A percentile compares a stretch with the other conserved stretches of the same genome.
Conservation (phyloP, 768 basidiomycete species). For the Xerocomus potaroensis region DNA sequence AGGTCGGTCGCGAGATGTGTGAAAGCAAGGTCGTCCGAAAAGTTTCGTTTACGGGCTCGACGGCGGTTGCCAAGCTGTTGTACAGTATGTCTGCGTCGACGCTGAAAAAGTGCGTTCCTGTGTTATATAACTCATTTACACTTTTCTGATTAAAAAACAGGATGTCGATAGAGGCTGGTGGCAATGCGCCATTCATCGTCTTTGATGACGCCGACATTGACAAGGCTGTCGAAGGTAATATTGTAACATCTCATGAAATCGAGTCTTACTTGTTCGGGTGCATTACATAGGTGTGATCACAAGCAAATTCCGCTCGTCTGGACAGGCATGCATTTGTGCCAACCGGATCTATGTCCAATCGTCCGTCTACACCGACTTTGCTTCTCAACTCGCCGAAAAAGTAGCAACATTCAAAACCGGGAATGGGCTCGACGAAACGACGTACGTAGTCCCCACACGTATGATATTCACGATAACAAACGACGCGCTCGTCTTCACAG, state of each 20-base stretch:
- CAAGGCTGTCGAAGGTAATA: constrained; percentile 76
- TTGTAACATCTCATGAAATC: neutral
- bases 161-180: constrained; percentile 82
- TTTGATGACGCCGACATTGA: constrained; percentile 96
- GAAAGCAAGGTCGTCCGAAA: constrained; percentile 84
- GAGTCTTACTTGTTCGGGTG: neutral
- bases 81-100: constrained; percentile 71
- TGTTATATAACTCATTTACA: neutral
- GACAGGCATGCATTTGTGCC: constrained; percentile 85
- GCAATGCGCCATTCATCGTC: constrained; percentile 95
- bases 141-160: constrained; percentile 23
- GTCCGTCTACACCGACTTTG: constrained; percentile 88
- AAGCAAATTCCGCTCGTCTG: constrained; percentile 77
- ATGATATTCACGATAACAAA: neutral
- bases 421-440: constrained; percentile 73
- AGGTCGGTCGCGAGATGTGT: constrained; percentile 94
- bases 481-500: constrained; percentile 33
- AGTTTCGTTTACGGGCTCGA: constrained; percentile 89
- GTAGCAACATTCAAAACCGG: constrained; percentile 86
- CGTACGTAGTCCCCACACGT: constrained; percentile 42
- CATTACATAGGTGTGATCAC: constrained; percentile 52
- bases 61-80: constrained; percentile 71
- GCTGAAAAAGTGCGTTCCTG: constrained; percentile 65
- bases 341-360: constrained; percentile 94
- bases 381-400: constrained; percentile 76